These are phyloP conservation scores for Podospora australis DNA, from an alignment of 495 filamentous ascomycete genomes.

Conservation along the genomic window DNA sequence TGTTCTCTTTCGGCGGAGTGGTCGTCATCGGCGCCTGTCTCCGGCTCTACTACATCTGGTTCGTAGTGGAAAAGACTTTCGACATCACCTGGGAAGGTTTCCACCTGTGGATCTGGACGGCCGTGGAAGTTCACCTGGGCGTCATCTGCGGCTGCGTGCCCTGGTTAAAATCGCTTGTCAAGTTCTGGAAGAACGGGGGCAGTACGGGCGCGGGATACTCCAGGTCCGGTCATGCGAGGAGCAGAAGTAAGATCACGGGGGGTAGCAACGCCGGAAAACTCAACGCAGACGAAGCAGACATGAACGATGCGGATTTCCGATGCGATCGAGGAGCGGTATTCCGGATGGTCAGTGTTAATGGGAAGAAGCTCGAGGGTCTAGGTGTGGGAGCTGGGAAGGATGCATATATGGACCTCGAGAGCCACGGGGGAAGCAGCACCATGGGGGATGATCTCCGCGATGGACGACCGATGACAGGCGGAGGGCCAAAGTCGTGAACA, in stretches of 20 bases:
- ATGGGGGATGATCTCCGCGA: neutral
- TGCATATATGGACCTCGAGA: conserved; percentile 9
- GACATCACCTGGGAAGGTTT: conserved; percentile 35
- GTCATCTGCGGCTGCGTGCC: conserved; percentile 38
- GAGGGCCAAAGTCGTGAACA: no score
- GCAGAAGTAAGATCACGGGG: neutral
- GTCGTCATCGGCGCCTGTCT: conserved; percentile 19
- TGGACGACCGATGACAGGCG: neutral
- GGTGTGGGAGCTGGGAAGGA: neutral
- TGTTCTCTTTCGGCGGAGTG: conserved; percentile 22
- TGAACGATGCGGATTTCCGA: neutral
- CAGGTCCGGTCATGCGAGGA: neutral
- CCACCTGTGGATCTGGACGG: conserved; percentile 35
- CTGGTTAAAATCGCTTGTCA: conserved; percentile 29
- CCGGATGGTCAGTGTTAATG: conserved; percentile 7
- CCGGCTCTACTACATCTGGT: conserved; percentile 23
- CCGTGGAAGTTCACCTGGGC: conserved; percentile 36
- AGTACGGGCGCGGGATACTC: neutral
- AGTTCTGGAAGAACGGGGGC: conserved; percentile 8
- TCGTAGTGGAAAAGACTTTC: conserved; percentile 23
- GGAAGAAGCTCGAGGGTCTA: neutral
- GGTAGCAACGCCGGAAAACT: neutral
- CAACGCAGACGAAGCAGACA: neutral
- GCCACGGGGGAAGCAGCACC: neutral
- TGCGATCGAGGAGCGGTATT: neutral